Conservation (phyloP, 768 basidiomycete genomes). For the Boletus reticulatus region DNA sequence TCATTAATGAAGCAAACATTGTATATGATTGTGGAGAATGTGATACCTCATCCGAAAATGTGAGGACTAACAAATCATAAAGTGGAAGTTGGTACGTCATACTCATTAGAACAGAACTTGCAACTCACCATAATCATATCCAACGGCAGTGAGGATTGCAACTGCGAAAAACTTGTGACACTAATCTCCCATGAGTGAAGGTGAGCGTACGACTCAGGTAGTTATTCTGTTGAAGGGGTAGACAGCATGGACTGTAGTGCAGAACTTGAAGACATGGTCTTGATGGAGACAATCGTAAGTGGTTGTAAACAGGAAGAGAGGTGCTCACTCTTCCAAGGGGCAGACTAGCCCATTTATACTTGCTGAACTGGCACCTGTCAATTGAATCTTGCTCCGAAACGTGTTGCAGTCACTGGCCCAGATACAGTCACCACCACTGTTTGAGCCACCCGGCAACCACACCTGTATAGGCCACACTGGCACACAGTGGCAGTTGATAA, state of each 20-base stretch:
- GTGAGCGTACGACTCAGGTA: background rate
- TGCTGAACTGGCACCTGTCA: no score
- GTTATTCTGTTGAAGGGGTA: background rate
- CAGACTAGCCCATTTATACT: no score
- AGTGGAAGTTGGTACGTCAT: background rate
- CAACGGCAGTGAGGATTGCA: background rate
- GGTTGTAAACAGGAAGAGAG: no score
- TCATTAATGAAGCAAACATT: background rate
- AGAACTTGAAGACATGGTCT: background rate
- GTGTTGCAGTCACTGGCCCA: no score
- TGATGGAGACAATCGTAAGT: background rate
- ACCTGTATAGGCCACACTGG: no score
- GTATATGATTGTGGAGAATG: background rate
- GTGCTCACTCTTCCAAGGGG: no score
- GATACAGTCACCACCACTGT: no score
- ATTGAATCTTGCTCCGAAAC: no score
- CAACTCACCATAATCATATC: slow-evolving; percentile 9
- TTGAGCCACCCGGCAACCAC: no score
- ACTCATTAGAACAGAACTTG: background rate
- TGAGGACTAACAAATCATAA: slow-evolving; percentile 1
- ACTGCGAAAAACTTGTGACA: background rate
- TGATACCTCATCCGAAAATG: slow-evolving; percentile 8
- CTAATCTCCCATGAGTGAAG: background rate
- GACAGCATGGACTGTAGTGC: background rate
- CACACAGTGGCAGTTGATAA: no score